Conservation (phyloP, 371 early-diverging fungal genomes). For the Mucor indicus region DNA sequence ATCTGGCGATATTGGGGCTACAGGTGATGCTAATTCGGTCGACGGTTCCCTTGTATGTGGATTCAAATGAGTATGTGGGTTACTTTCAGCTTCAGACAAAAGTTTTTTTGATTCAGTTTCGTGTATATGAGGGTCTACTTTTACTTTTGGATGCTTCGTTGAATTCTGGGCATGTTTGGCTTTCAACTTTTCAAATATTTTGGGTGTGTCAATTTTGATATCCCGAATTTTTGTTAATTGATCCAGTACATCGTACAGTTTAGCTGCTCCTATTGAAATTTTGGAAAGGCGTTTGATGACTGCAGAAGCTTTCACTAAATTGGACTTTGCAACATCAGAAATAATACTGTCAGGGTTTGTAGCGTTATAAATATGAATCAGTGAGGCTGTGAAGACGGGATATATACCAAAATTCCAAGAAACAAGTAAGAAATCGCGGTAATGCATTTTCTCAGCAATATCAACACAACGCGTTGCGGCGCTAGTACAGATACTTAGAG, state of each 20-base stretch:
- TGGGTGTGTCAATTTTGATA: too few relatives aligned
- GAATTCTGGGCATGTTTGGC: too few relatives aligned
- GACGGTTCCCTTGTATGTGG: too few relatives aligned
- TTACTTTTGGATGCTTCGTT: too few relatives aligned
- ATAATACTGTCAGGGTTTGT: constrained; percentile 3
- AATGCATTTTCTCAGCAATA: constrained; percentile 22
- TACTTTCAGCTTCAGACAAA: too few relatives aligned
- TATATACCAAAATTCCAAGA: constrained; percentile 32
- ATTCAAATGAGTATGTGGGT: too few relatives aligned
- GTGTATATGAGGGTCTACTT: too few relatives aligned
- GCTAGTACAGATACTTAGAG: constrained; percentile 40
- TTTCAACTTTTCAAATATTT: too few relatives aligned
- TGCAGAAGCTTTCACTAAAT: constrained; percentile 11
- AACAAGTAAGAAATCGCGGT: constrained; percentile 17
- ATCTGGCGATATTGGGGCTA: too few relatives aligned
- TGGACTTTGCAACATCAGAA: constrained; percentile 12
- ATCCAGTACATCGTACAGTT: constrained; percentile 1
- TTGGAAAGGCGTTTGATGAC: neutral
- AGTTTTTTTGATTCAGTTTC: too few relatives aligned
- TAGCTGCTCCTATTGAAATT: neutral
- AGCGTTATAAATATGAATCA: constrained; percentile 20
- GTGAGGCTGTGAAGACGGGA: constrained; percentile 18
- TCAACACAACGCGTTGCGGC: constrained; percentile 35
- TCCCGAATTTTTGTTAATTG: constrained; percentile 4
- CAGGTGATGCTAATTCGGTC: too few relatives aligned